Evolutionary conservation across 164 flowering plant species (phyloP), one percentile per base, ranked within the genome.

Genomic region (Sedum album): DNA sequence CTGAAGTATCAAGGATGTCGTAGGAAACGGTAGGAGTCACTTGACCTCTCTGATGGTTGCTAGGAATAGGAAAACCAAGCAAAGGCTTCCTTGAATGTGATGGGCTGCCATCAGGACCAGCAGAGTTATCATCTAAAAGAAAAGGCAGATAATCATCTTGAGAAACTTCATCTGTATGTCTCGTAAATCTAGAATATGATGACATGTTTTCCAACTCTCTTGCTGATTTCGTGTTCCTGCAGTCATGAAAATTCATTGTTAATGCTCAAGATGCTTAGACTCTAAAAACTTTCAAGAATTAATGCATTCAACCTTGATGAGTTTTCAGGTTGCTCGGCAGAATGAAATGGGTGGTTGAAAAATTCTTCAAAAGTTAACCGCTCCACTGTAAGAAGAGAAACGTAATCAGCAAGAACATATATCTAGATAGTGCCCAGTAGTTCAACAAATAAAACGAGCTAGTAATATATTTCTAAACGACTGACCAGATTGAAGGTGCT

Each of bases 301-400:
- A 31, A 39, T 33, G 33, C 44, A 26, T 26, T 57, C 14, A 13
- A 91, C 97, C 95, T 83, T 30, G 69, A 71, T 36, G 76, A 53
- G 31, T 82, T 85, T 70, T 77, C 81, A 25, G 74, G 69, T 67
- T 69, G 78, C 69, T 70, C 69, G 20, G 70, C 79, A 60, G 79
- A 75, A 66, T 92, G 83, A 74, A 88, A 92, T 44, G 84, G 88
- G 68, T 95, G 99, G 77, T 86, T 91, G 71, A 95, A 95, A 68
- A 95, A 90, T 77, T 95, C 99, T 57, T 92, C 99, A 81, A 90
- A 95, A 69, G 99, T 95, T 71, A 95, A 69, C 36, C 97, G 82
- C 74, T 92, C 97, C 80, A 92, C 99, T 95, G 89, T 35, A 74
- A 62, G 72, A 44, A 62, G n/a, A 18, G 14, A 68, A 21, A 55